Evolutionary conservation across 1,284 basidiomycete genomes (phyloP).

Genomic region (Agaricales sp.): DNA sequence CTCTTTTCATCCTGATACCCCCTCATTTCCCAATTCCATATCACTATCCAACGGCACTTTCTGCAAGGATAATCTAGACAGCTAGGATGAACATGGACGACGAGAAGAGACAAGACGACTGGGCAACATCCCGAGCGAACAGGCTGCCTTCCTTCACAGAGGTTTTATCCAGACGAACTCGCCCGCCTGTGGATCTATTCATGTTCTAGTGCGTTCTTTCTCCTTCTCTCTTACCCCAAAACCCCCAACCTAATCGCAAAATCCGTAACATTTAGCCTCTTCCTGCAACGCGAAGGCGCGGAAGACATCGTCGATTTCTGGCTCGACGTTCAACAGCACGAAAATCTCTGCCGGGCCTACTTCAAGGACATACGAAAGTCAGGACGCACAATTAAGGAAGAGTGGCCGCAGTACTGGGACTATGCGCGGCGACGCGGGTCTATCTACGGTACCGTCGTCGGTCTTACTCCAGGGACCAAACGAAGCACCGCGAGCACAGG

Average conservation of each 20-base stretch:
- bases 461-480: constrained; percentile 54
- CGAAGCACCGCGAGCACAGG: constrained; percentile 67
- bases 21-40: too few species aligned
- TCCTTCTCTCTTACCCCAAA: constrained; percentile 9
- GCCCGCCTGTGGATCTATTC: constrained; percentile 94
- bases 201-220: constrained; percentile 84
- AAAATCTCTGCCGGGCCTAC: constrained; percentile 95
- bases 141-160: constrained; percentile 75
- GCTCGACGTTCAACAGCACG: constrained; percentile 98
- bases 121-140: constrained; percentile 54
- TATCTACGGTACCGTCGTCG: constrained; percentile 86
- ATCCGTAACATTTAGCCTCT: constrained; percentile 43
- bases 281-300: constrained; percentile 86
- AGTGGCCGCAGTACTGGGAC: constrained; percentile 96
- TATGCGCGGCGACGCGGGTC: constrained; percentile 81
- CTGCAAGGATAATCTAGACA: too few species aligned
- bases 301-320: constrained; percentile 98
- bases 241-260: constrained; percentile 10
- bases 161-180: constrained; percentile 78
- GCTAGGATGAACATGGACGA: constrained; percentile 32
- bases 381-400: constrained; percentile 83
- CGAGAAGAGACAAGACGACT: constrained; percentile 61
- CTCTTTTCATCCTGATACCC: constrained; percentile 11
- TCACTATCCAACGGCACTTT: too few species aligned
- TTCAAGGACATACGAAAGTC: constrained; percentile 97